Conservation (phyloP, 352 stramenopile species). For the Pythium phragmitis region DNA sequence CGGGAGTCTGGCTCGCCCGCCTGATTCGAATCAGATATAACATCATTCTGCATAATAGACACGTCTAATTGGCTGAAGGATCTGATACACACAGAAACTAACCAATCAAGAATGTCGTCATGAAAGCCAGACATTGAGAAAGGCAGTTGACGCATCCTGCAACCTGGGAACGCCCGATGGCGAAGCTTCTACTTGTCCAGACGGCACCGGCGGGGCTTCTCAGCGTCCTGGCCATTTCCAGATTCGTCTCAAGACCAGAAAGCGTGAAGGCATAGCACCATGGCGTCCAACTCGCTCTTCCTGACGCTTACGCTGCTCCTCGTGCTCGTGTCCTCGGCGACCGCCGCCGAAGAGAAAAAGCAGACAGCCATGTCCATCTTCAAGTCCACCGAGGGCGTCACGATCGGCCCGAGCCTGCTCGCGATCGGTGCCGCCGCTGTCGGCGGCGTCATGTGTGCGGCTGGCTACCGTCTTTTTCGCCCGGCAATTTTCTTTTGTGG, state of each 20-base stretch:
- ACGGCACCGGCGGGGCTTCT: background rate
- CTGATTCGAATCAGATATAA: background rate
- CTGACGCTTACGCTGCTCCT: background rate
- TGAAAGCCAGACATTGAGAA: background rate
- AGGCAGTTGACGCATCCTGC: background rate
- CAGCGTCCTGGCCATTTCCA: background rate
- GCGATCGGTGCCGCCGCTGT: slow-evolving; percentile 37
- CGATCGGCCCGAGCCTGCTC: slow-evolving; percentile 34
- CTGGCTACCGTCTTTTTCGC: slow-evolving; percentile 68
- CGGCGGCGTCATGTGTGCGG: slow-evolving; percentile 40
- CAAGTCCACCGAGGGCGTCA: background rate
- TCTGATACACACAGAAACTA: background rate
- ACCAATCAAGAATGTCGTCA: background rate
- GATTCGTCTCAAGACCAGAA: background rate
- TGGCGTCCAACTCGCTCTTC: background rate
- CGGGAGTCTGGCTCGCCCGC: background rate
- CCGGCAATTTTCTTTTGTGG: slow-evolving; percentile 40
- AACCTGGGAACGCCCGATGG: background rate
- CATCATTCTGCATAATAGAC: background rate
- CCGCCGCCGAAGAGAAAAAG: background rate
- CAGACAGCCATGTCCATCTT: background rate
- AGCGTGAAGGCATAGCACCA: background rate
- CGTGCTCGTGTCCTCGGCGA: background rate
- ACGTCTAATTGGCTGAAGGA: background rate
- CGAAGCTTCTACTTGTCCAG: background rate